Evolutionary conservation across 305 asterid species (phyloP).

Genomic region (Fraxinus velutina): DNA sequence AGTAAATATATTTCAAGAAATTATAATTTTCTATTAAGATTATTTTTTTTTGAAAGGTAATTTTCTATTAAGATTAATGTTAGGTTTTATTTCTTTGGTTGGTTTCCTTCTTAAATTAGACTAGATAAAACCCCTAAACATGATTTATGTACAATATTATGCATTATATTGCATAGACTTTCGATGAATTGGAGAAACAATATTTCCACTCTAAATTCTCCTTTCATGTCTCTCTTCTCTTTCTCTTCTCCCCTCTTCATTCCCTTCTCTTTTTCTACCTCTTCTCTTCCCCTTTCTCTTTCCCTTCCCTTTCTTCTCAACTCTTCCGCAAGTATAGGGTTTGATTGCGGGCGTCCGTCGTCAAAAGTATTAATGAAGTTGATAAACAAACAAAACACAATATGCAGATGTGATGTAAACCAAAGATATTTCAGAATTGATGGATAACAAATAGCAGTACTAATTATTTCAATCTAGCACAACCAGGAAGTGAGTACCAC

Average conservation of each 20-base stretch:
- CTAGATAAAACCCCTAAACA: neutral
- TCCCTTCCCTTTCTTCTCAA: neutral
- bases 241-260: neutral
- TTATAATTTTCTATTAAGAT: neutral
- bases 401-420: neutral
- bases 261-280: neutral
- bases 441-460: neutral
- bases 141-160: neutral
- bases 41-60: neutral
- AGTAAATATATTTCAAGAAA: neutral
- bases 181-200: neutral
- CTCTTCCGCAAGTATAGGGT: neutral
- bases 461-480: neutral
- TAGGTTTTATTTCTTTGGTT: neutral
- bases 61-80: neutral
- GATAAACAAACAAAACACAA: neutral
- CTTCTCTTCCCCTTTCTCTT: neutral
- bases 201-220: neutral
- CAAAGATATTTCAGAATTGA: neutral
- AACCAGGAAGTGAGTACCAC: neutral
- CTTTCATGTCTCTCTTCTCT: neutral
- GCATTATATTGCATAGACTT: neutral
- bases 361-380: neutral
- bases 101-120: neutral
- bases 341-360: neutral